Base-by-base conservation (phyloP, 2,329 filamentous ascomycete genomes). In the Dactylonectria estremocensis region DNA sequence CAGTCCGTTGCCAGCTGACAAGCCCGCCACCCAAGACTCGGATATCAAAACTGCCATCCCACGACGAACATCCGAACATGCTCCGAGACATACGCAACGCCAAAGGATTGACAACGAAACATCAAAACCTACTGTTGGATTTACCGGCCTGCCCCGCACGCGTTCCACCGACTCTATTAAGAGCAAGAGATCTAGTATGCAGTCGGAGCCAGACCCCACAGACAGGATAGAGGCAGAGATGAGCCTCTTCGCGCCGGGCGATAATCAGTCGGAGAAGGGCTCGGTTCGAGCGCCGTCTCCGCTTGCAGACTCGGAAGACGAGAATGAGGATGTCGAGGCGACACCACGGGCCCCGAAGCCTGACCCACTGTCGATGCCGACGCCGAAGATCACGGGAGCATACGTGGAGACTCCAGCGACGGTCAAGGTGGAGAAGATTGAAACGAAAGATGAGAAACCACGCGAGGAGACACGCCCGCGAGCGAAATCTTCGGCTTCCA, bases 181-280 rank as follows among this genome's bases (percentile, higher is more conserved):
- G 70, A 83, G 84, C 70, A 88, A 88, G 77, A 80, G 82, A 62
- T 83, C 82, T 40, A 87, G 85, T 74, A 77, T 83, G 73, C 80
- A 83, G 65, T 89, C 87, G 0, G 87, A 89, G 62, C 74, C 79
- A 14, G 88, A 90, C 67, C 87, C 88, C 5, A 86, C 83, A 1
- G 87, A 87, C 70, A 86, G 88, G 50, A 89, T 90, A 57, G 84
- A 88, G 71, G 85, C 82, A 10, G 88, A 90, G 77, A 84, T 85
- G 79, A 85, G 83, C 55, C 81, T 90, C 9, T 90, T 90, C 76
- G 88, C 86, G 14, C 85, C 84, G 0, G 72, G 78, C 16, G 87
- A 89, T 35, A 87, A 86, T 67, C 83, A 88, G 48, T 90, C 88
- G 1, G 88, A 90, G 71, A 83, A 81, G 49, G 87, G 87, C 1